Conservation (phyloP, 176 grass and related monocot genomes). For the Areca catechu region DNA sequence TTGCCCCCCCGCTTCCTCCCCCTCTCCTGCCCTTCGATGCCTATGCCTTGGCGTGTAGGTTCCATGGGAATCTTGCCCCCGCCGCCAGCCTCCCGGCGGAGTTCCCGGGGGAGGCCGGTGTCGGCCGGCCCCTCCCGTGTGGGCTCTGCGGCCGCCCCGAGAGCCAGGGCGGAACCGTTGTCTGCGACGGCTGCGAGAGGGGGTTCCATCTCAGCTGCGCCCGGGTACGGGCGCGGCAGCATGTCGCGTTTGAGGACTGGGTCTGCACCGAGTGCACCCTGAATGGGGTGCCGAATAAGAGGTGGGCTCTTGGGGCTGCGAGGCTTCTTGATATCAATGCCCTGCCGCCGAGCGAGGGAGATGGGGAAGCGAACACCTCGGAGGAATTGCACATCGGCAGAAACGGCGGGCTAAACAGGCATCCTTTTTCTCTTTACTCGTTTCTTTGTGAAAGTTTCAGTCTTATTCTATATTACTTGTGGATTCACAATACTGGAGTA, state of each 20-base stretch:
- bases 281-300: slow-evolving; percentile 44
- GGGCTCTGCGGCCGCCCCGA: slow-evolving; percentile 45
- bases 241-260: slow-evolving; percentile 61
- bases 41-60: slow-evolving; percentile 24
- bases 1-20: slow-evolving; percentile 1
- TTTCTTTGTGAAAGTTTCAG: too few relatives aligned
- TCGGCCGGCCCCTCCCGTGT: slow-evolving; percentile 29
- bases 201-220: slow-evolving; percentile 73
- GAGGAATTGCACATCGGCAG: not conserved
- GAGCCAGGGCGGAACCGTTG: slow-evolving; percentile 31
- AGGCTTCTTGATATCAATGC: slow-evolving; percentile 72
- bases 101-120: slow-evolving; percentile 59
- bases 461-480: too few relatives aligned
- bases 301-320: slow-evolving; percentile 55
- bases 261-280: slow-evolving; percentile 64
- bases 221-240: slow-evolving; percentile 37
- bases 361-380: slow-evolving; percentile 7
- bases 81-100: slow-evolving; percentile 22
- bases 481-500: too few relatives aligned
- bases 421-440: slow-evolving; percentile 5
- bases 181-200: slow-evolving; percentile 86
- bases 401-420: slow-evolving; percentile 31
- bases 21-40: slow-evolving; percentile 29
- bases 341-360: slow-evolving; percentile 50
- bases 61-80: slow-evolving; percentile 19